phyloP scores from a whole-genome alignment of 306 rosid genomes.

The Ceratonia siliqua region DNA sequence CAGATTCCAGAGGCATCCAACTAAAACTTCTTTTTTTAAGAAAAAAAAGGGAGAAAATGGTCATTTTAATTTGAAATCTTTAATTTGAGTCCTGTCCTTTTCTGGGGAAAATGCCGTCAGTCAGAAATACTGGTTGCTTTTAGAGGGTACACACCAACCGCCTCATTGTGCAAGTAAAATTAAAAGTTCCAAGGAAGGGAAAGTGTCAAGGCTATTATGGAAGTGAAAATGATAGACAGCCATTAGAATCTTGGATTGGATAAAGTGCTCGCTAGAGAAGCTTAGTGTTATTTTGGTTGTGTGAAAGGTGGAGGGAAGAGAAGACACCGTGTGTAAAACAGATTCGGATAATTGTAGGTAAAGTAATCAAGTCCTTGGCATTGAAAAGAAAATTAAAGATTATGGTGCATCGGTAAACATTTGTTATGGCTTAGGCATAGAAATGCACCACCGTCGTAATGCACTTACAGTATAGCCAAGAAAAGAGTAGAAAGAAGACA shows the following conservation, averaged over 20 bases:
- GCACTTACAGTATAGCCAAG: constrained; percentile 38
- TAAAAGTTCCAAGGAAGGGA: constrained; percentile 30
- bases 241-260: constrained; percentile 35
- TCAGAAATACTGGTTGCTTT: background rate
- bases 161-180: constrained; percentile 23
- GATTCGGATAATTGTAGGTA: constrained; percentile 29
- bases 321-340: constrained; percentile 18
- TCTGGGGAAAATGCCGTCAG: background rate
- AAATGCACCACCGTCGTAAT: constrained; percentile 32
- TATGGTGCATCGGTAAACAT: constrained; percentile 35
- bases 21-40: constrained; percentile 20
- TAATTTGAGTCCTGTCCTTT: constrained; percentile 33
- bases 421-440: constrained; percentile 36
- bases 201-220: constrained; percentile 24
- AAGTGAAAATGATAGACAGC: constrained; percentile 39
- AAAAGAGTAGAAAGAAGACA: constrained; percentile 33
- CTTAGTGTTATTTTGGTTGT: constrained; percentile 30
- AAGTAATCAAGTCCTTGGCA: constrained; percentile 27
- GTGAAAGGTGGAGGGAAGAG: constrained; percentile 14
- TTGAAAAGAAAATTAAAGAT: constrained; percentile 23
- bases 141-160: constrained; percentile 22
- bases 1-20: constrained; percentile 18
- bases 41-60: background rate
- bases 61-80: constrained; percentile 9
- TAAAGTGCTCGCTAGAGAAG: constrained; percentile 16